Percentiles rank a stretch among this genome's conserved stretches.
Conservation (phyloP, 371 early-diverging fungal genomes). For the Cladochytrium tenue region DNA sequence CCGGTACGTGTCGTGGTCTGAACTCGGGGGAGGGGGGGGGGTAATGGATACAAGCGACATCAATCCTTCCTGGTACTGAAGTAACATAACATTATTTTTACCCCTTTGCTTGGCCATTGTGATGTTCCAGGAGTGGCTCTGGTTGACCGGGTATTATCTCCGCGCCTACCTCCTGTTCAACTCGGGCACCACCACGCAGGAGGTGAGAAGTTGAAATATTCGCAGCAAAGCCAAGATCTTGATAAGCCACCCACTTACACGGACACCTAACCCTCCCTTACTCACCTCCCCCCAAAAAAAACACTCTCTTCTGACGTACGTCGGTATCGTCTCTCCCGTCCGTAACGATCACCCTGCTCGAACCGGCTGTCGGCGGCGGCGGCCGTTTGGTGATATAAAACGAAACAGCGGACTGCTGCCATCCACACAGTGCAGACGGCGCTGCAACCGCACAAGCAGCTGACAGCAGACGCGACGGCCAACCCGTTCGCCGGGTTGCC, state of each 20-base stretch:
- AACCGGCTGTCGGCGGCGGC: background rate
- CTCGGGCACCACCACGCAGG: constrained; percentile 28
- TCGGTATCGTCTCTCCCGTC: background rate
- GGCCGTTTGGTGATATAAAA: background rate
- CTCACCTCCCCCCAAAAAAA: too few species aligned
- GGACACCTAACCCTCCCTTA: too few species aligned
- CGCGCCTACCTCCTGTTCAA: constrained; percentile 79
- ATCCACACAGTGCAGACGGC: constrained; percentile 57
- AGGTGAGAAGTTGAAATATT: constrained; percentile 23
- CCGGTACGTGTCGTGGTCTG: constrained; percentile 62
- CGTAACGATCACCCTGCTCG: background rate
- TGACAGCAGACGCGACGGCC: constrained; percentile 51
- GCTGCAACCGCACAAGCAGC: constrained; percentile 72
- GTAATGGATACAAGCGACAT: too few species aligned
- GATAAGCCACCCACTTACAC: too few species aligned
- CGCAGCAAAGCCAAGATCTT: too few species aligned
- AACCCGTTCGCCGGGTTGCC: constrained; percentile 87
- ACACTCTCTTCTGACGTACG: background rate
- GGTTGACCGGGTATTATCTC: constrained; percentile 86
- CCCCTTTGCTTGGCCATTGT: background rate
- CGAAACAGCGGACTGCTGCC: constrained; percentile 9
- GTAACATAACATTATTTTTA: too few species aligned
- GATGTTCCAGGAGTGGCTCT: constrained; percentile 84
- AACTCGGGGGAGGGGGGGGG: too few species aligned
- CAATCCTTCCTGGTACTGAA: too few species aligned